These are phyloP conservation scores for Emmonsia crescens DNA, from an alignment of 2,329 filamentous ascomycete species.

Conservation along the genomic window DNA sequence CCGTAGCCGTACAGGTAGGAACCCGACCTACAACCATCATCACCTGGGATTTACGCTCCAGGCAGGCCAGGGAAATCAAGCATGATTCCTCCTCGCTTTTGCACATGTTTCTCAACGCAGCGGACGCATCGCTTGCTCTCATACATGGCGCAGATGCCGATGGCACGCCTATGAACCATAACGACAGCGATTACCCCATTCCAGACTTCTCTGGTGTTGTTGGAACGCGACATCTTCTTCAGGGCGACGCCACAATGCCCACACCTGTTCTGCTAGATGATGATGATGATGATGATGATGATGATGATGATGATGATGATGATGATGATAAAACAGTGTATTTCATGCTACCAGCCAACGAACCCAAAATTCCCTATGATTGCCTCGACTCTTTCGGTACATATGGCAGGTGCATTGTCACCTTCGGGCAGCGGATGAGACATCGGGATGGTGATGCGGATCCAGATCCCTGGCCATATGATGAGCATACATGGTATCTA, in stretches of 20 bases:
- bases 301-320: too few relatives aligned
- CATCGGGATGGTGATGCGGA: background rate
- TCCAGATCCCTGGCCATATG: background rate
- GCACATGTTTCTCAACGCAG: constrained; percentile 2
- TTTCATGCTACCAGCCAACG: background rate
- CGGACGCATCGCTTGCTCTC: background rate
- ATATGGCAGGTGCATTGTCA: background rate
- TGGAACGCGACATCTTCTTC: background rate
- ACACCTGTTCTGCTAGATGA: background rate
- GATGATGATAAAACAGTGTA: background rate
- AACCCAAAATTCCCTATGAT: background rate
- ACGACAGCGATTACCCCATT: background rate
- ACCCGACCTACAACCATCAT: background rate
- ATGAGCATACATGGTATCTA: background rate
- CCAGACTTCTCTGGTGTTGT: background rate
- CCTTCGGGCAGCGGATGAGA: background rate
- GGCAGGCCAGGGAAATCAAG: constrained; percentile 6
- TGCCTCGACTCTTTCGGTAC: background rate
- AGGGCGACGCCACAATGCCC: too few relatives aligned
- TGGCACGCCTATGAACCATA: background rate
- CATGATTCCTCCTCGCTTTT: background rate
- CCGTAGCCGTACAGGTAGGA: constrained; percentile 16
- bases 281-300: too few relatives aligned
- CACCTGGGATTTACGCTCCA: constrained; percentile 17
- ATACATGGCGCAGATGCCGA: background rate